These are phyloP conservation scores for Umbelopsis vinacea DNA, from an alignment of 192 early-diverging fungal species.

Conservation along the genomic window DNA sequence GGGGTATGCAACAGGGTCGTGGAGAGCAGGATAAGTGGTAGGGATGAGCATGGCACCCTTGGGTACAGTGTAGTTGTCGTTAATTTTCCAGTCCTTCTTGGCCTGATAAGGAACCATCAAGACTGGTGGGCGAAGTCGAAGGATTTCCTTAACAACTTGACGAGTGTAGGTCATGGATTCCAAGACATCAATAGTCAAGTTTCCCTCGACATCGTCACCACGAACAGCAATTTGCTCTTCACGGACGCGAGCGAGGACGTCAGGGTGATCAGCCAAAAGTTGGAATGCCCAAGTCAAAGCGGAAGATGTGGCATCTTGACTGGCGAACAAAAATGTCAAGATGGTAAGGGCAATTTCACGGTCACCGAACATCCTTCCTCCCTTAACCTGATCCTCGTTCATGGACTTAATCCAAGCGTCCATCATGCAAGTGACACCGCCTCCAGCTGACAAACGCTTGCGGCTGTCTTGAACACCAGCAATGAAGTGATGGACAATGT, in stretches of 20 bases:
- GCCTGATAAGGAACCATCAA: slow-evolving; percentile 49
- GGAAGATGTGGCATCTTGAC: slow-evolving; percentile 51
- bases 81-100: slow-evolving; percentile 37
- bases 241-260: slow-evolving; percentile 43
- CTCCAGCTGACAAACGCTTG: slow-evolving; percentile 36
- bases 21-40: slow-evolving; percentile 46
- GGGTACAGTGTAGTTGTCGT: slow-evolving; percentile 38
- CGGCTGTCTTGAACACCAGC: slow-evolving; percentile 41
- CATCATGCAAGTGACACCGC: slow-evolving; percentile 39
- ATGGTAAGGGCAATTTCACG: slow-evolving; percentile 46
- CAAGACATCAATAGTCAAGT: slow-evolving; percentile 37
- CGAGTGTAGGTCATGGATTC: slow-evolving; percentile 38
- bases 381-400: slow-evolving; percentile 30
- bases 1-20: slow-evolving; percentile 42
- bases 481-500: slow-evolving; percentile 48
- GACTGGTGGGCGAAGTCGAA: slow-evolving; percentile 45
- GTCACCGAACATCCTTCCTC: slow-evolving; percentile 39
- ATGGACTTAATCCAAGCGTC: slow-evolving; percentile 45
- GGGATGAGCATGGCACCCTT: slow-evolving; percentile 48
- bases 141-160: slow-evolving; percentile 45
- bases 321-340: slow-evolving; percentile 51
- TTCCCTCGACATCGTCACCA: slow-evolving; percentile 19
- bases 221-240: slow-evolving; percentile 40
- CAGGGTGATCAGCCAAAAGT: slow-evolving; percentile 47
- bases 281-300: slow-evolving; percentile 53